Percentiles rank a stretch among this genome's conserved stretches.
Evolutionary conservation across 495 filamentous ascomycete species (phyloP).

Genomic region (Neurospora sp.): DNA sequence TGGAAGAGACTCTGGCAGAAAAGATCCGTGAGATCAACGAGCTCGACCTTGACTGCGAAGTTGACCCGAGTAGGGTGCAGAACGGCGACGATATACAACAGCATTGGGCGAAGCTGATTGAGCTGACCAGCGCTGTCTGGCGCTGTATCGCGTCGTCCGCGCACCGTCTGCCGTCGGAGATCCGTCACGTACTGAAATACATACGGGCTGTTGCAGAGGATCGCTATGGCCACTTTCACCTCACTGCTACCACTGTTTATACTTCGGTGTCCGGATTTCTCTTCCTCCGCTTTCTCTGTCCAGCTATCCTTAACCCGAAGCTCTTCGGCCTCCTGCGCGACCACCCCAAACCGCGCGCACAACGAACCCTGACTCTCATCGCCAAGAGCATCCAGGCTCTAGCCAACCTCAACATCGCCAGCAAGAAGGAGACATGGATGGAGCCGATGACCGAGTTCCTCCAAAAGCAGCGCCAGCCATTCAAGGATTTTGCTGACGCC

Average conservation of each 20-base stretch:
- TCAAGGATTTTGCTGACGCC: constrained; percentile 79
- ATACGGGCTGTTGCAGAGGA: constrained; percentile 92
- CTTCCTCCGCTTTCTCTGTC: constrained; percentile 93
- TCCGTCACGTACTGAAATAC: constrained; percentile 82
- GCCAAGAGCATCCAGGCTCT: constrained; percentile 93
- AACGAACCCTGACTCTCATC: constrained; percentile 85
- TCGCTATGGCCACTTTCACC: constrained; percentile 89
- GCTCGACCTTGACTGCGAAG: constrained; percentile 84
- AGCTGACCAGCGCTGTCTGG: constrained; percentile 75
- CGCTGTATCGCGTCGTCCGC: constrained; percentile 65
- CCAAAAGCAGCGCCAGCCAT: constrained; percentile 50
- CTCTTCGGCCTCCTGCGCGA: constrained; percentile 85
- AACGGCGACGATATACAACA: constrained; percentile 64
- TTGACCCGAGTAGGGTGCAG: constrained; percentile 72
- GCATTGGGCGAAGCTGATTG: constrained; percentile 74
- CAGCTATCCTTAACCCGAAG: constrained; percentile 92
- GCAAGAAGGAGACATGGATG: constrained; percentile 97
- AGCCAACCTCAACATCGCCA: constrained; percentile 87
- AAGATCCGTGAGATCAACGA: constrained; percentile 80
- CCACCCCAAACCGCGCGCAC: constrained; percentile 75
- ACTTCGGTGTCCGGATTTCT: constrained; percentile 95
- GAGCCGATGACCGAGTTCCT: constrained; percentile 91
- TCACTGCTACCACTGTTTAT: constrained; percentile 66
- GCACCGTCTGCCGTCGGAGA: constrained; percentile 66
- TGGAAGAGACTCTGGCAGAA: constrained; percentile 79